Percentiles rank a stretch among this genome's conserved stretches.
These are phyloP conservation scores for Neurospora hispaniola DNA, from an alignment of 495 filamentous ascomycete genomes.

Conservation along the genomic window DNA sequence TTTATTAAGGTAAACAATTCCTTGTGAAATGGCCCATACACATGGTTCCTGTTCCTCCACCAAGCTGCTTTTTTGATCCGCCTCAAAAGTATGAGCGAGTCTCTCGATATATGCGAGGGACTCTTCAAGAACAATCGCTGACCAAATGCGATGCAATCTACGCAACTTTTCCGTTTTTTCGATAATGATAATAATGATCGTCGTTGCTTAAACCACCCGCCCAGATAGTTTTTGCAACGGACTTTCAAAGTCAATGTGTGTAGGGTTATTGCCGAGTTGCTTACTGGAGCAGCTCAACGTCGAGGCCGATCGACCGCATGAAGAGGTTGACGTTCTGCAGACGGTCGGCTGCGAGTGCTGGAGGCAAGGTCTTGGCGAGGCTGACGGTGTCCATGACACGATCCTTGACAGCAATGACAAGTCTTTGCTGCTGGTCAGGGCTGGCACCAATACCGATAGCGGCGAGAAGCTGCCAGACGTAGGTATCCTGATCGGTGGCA, in stretches of 20 bases:
- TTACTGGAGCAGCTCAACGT: conserved; percentile 86
- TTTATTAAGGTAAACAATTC: background rate
- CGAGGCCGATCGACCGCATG: conserved; percentile 94
- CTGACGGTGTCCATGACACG: conserved; percentile 92
- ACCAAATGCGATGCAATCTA: background rate
- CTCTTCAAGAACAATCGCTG: background rate
- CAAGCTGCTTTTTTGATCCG: background rate
- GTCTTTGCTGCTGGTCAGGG: conserved; percentile 83
- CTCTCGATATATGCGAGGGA: background rate
- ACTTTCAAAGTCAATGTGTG: background rate
- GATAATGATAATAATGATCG: background rate
- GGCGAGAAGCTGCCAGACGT: conserved; percentile 96
- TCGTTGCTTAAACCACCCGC: background rate
- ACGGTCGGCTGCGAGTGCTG: conserved; percentile 68
- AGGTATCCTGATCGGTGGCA: conserved; percentile 75
- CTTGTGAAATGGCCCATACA: background rate
- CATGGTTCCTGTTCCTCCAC: too few relatives aligned
- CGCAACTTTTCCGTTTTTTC: background rate
- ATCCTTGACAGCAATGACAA: conserved; percentile 95
- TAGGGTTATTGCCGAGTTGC: background rate
- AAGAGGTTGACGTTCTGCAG: conserved; percentile 92
- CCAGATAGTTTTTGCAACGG: background rate
- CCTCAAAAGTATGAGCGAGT: background rate
- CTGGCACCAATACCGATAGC: conserved; percentile 86
- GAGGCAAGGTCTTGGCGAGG: conserved; percentile 77